phyloP scores from a whole-genome alignment of 2,329 filamentous ascomycete species.

The Ciborinia camelliae region DNA sequence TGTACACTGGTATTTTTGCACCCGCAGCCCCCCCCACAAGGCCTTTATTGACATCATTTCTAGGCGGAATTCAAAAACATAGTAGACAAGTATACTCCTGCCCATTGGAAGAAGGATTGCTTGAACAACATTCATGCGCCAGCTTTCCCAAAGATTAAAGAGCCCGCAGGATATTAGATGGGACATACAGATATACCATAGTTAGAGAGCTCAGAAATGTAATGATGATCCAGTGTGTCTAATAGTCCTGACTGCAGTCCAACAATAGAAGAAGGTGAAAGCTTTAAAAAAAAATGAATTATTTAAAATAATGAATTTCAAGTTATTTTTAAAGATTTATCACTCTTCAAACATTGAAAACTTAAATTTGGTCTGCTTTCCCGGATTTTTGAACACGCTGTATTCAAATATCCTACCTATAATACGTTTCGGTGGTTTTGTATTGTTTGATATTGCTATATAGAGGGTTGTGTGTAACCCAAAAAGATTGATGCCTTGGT shows the following conservation, averaged over 20 bases:
- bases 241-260: no score
- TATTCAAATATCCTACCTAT: not conserved
- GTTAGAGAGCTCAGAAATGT: not conserved
- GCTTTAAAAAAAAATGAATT: no score
- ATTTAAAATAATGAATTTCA: no score
- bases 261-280: no score
- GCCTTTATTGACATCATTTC: not conserved
- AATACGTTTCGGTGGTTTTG: not conserved
- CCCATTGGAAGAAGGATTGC: constrained; percentile 69
- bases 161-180: constrained; percentile 37
- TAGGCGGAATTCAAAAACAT: constrained; percentile 87
- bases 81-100: constrained; percentile 84
- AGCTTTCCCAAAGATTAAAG: constrained; percentile 34
- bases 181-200: not conserved
- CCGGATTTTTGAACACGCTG: no score
- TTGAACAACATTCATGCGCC: constrained; percentile 49
- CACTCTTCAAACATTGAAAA: no score
- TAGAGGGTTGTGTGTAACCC: not conserved
- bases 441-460: not conserved
- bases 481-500: not conserved
- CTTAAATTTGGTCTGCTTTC: no score
- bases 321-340: no score
- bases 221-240: no score
- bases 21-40: not conserved
- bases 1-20: constrained; percentile 72